Base-by-base conservation (phyloP, 2,329 filamentous ascomycete genomes). In the Fusarium sp. region DNA sequence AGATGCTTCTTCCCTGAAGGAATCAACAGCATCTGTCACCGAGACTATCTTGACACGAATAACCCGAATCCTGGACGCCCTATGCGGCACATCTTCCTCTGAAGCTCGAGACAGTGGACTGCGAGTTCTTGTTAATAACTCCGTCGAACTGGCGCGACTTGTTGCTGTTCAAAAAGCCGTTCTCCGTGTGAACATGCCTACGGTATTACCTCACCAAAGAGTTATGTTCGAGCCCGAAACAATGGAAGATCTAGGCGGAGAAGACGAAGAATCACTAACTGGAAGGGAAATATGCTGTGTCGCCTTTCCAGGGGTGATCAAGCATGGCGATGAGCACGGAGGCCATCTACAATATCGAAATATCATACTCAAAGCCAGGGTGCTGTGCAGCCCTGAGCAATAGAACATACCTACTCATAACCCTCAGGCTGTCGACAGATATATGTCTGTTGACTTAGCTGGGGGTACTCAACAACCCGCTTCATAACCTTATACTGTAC, bases 181-280 rank as follows among this genome's bases (percentile, higher is more conserved):
- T 14, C 85, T 90, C 71, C 81, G 80, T 21, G 81, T 89, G 28
- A 79, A 81, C 63, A 88, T 90, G 85, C 88, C 88, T 23, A 77
- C 79, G 39, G 79, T 86, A 25, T 74, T 83, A 61, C 83, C 85
- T 7, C 84, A 88, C 72, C 86, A 89, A 73, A 80, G 79, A 61
- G 81, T 84, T 5, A 76, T 84, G 51, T 92, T 91, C 73, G 87
- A 91, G 71, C 62, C 81, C 3, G 80, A 82, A 26, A 85, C 80
- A 6, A 92, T 92, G 90, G 89, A 91, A 71, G 89, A 91, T 71
- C 83, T 90, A 46, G 86, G 88, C 37, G 88, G 88, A 18, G 86
- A 88, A 71, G 86, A 88, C 62, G 88, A 90, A 65, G 86, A 88
- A 19, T 81, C 78, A 12, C 80, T 89, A 23, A 76, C 79, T 18